Evolutionary conservation across 129 eudicot species (phyloP), one percentile per base, ranked within the genome.

Genomic region (Flaveria ramosissima): DNA sequence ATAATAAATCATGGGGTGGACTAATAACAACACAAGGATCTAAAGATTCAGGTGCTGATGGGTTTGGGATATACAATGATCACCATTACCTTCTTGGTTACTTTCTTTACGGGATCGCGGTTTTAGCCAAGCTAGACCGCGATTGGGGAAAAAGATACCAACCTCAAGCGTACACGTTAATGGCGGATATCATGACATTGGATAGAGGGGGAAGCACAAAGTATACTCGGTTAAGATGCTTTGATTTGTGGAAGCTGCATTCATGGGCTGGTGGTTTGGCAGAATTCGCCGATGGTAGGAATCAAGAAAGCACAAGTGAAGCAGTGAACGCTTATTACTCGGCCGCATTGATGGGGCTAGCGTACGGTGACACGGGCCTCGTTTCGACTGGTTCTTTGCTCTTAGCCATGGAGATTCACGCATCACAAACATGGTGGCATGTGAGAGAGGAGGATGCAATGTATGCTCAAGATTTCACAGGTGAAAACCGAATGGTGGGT

Each of bases 251-350:
- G 92, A 90, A 90, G 71, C 68, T 93, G 75, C 98, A 93, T 77
- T 93, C 98, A 42, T 93, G 98, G 98, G 97, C 98, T 6, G 88
- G 92, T 8, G 98, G 98, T 50, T 70, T 93, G 64, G 87, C 95
- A 0, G 97, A 90, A 52, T 93, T 90, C 61, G 92, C 89, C 7
- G 95, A 90, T 71, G 98, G 98, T 8, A 83, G 98, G 48, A 90
- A 90, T 46, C 95, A 93, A 41, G 98, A 93, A 83, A 90, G 97
- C 83, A 88, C 98, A 48, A 88, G 98, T 41, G 97, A 93, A 78
- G 98, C 98, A 0, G 84, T 93, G 30, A 93, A 93, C 51, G 98
- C 89, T 24, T 93, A 93, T 55, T 90, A 93, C 55, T 85, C 98
- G 0, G 98, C 97, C 42, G 92, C 97, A 70, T 77, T 93, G 46